These are phyloP conservation scores for Trichoderma arundinaceum DNA, from an alignment of 2,329 filamentous ascomycete species.

Conservation along the genomic window DNA sequence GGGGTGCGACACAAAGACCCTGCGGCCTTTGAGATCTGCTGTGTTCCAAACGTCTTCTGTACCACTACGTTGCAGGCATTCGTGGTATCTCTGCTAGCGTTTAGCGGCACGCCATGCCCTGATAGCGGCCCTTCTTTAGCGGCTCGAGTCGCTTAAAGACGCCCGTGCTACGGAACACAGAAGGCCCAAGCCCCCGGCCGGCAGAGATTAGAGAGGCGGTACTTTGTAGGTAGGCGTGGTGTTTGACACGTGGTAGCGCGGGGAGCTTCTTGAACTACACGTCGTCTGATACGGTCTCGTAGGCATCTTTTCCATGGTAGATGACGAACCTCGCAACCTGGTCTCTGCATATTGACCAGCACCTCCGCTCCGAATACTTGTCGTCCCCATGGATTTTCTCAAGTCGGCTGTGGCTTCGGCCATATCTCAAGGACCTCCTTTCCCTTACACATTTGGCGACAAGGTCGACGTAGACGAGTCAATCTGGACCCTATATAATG, in stretches of 20 bases:
- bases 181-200: not conserved
- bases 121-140: slow-evolving; percentile 22
- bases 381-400: slow-evolving; percentile 82
- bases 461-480: slow-evolving; percentile 90
- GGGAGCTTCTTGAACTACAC: slow-evolving; percentile 17
- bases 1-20: not conserved
- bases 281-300: not conserved
- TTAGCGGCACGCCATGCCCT: slow-evolving; percentile 23
- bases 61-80: not conserved
- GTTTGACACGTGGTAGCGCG: slow-evolving; percentile 31
- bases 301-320: not conserved
- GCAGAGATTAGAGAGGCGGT: not conserved
- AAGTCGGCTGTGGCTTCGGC: slow-evolving; percentile 97
- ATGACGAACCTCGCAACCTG: not conserved
- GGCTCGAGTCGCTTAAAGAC: slow-evolving; percentile 20
- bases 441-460: slow-evolving; percentile 92
- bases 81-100: not conserved
- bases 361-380: not conserved
- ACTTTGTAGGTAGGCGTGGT: not conserved
- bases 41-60: slow-evolving; percentile 10
- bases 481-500: slow-evolving; percentile 96
- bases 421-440: slow-evolving; percentile 91
- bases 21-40: not conserved
- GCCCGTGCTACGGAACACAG: slow-evolving; percentile 15
- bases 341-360: not conserved